Evolutionary conservation across 805 yeast genomes (phyloP), one percentile per base, ranked within the genome.

Genomic region (Tetrapisispora taiwanensis): DNA sequence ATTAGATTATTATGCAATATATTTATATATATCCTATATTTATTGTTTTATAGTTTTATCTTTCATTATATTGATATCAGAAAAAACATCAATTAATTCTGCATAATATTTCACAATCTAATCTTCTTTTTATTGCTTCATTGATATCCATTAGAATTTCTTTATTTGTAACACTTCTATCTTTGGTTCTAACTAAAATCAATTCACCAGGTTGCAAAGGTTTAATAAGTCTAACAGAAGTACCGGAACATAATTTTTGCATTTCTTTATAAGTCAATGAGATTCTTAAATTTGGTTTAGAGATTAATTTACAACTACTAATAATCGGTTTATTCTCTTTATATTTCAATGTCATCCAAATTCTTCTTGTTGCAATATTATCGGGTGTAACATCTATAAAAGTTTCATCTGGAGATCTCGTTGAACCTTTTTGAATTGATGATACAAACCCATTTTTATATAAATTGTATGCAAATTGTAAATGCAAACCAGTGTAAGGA

Each of bases 301-400:
- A 82, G 27, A 92, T 78, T 53, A 90, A 70, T 27, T 76, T 72
- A 54, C 88, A 76, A 44, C 77, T 74, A 51, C 78, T 73, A 50
- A 92, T 70, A 15, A 92, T 95, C 0, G 96, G 82, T 52, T 72
- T 70, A 57, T 81, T 78, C 51, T 86, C 77, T 58, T 90, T 77
- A 63, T 92, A 92, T 62, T 92, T 92, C 61, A 92, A 70, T 2
- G 89, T 94, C 18, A 92, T 63, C 98, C 98, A 92, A 41, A 92
- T 72, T 53, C 95, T 74, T 58, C 97, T 78, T 1, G 89, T 75
- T 17, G 95, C 66, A 27, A 92, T 77, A 59, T 90, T 89, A 59
- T 85, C 95, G 30, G 83, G 88, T 0, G 97, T 88, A 19, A 79
- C 84, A 36, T 82, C 88, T 4, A 78, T 78, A 0, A 89, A 82